Evolutionary conservation across 1,139 yeast species (phyloP).

Genomic region (Lodderomyces orthopsilosis): DNA sequence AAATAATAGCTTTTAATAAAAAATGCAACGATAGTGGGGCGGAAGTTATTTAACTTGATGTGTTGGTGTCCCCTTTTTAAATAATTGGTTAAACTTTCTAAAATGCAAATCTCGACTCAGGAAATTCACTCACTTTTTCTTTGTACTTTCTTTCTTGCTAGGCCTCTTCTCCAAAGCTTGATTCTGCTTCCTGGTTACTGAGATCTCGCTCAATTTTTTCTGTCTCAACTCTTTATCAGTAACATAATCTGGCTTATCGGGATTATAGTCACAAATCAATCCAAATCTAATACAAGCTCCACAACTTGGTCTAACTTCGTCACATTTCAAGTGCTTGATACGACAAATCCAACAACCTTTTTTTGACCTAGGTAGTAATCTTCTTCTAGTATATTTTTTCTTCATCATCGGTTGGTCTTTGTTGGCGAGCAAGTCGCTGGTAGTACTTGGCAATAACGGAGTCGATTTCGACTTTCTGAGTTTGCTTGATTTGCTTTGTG

Average conservation of each 20-base stretch:
- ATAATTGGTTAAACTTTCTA: no score
- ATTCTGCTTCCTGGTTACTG: conserved; percentile 30
- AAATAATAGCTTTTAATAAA: no score
- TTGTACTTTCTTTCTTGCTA: conserved; percentile 8
- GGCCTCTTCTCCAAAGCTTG: conserved; percentile 14
- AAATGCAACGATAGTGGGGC: no score
- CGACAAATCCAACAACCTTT: conserved; percentile 53
- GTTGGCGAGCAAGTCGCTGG: conserved; percentile 10
- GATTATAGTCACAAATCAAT: conserved; percentile 45
- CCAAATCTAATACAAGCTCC: conserved; percentile 40
- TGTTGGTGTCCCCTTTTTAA: no score
- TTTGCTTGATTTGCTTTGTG: background rate
- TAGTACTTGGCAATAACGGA: background rate
- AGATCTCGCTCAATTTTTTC: conserved; percentile 35
- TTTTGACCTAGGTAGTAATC: conserved; percentile 42
- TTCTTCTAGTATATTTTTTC: conserved; percentile 41
- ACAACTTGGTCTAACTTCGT: conserved; percentile 41
- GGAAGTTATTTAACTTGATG: no score
- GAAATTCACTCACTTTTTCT: background rate
- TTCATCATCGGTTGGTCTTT: conserved; percentile 8
- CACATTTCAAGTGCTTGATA: conserved; percentile 49
- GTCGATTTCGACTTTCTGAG: background rate
- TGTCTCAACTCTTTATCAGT: conserved; percentile 34
- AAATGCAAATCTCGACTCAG: no score
- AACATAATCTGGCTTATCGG: conserved; percentile 41